Conservation (phyloP, 371 early-diverging fungal species). For the Mortierella sp. region DNA sequence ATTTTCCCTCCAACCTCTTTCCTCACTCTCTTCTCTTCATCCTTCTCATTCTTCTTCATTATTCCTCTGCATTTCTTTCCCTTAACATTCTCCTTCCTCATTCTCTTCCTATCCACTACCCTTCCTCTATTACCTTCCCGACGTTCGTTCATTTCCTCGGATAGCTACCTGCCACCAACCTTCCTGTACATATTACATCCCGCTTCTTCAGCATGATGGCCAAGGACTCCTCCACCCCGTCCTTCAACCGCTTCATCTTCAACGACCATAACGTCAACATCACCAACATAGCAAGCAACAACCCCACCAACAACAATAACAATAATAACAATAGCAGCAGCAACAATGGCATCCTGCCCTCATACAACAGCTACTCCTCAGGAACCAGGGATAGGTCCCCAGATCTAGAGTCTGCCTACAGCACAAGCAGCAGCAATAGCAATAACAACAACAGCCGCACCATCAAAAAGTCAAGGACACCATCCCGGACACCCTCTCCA, state of each 20-base stretch:
- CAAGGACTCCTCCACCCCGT: constrained; percentile 34
- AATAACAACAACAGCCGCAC: neutral
- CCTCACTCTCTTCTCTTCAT: neutral
- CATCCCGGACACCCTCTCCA: constrained; percentile 17
- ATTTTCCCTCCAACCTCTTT: neutral
- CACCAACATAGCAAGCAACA: constrained; percentile 16
- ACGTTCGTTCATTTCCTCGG: neutral
- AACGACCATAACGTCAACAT: constrained; percentile 17
- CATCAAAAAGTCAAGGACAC: constrained; percentile 33
- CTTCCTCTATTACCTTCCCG: neutral
- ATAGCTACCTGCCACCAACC: neutral
- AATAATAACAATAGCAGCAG: constrained; percentile 13
- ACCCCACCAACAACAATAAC: constrained; percentile 3
- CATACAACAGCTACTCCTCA: neutral
- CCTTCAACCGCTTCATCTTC: constrained; percentile 33
- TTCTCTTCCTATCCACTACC: neutral
- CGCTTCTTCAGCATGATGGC: neutral
- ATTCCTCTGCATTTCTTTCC: neutral
- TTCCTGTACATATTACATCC: neutral
- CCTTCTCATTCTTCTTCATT: neutral
- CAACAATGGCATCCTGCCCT: neutral
- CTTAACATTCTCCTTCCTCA: neutral
- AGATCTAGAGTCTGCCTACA: constrained; percentile 26
- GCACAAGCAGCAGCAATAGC: constrained; percentile 5
- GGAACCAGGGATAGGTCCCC: constrained; percentile 6